Base-by-base conservation (phyloP, 192 early-diverging fungal genomes). In the Backusella tarrabulga region DNA sequence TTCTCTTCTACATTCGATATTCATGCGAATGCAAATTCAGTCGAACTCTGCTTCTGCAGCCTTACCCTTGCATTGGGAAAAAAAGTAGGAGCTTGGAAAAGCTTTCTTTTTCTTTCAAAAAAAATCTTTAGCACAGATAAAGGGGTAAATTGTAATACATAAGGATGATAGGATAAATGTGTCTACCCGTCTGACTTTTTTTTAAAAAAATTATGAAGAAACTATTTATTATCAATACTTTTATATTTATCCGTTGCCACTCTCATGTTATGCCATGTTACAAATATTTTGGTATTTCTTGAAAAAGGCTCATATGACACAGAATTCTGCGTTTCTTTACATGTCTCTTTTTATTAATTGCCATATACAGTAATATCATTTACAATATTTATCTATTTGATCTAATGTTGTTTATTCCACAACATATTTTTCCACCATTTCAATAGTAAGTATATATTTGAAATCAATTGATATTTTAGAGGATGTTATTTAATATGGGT, bases 11-110 rank as follows among this genome's bases (percentile, higher is more conserved):
- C 23, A 29, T 63, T 63, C 56, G 12, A 63, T 63, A 29, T 26
- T 26, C 29, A 63, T 63, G 56, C 23, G 56, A 63, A 63, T 63
- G 56, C 56, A 63, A 63, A 63, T 29, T 63, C 56, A 63, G 29
- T 63, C 56, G 29, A 29, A 63, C 23, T 63, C 56, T 63, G 56
- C 56, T 63, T 63, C 56, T 63, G 56, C 56, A 63, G 56, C 29
- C 11, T 23, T 63, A 63, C 56, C 56, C 56, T 63, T 63, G 56
- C 56, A 63, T 63, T 63, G 56, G 23, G 23, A 63, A 63, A 60
- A 44, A 63, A 63, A 63, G 23, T 29, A 63, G 23, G 56, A 63
- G 54, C 21, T 56, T 56, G 54, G 21, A 23, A 23, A 56, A 29
- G 56, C 56, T 63, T 21, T 56, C n/a, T 56, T 56, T 56, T 56